Conservation (phyloP, 331 rosid genomes). For the Acacia pycnantha region DNA sequence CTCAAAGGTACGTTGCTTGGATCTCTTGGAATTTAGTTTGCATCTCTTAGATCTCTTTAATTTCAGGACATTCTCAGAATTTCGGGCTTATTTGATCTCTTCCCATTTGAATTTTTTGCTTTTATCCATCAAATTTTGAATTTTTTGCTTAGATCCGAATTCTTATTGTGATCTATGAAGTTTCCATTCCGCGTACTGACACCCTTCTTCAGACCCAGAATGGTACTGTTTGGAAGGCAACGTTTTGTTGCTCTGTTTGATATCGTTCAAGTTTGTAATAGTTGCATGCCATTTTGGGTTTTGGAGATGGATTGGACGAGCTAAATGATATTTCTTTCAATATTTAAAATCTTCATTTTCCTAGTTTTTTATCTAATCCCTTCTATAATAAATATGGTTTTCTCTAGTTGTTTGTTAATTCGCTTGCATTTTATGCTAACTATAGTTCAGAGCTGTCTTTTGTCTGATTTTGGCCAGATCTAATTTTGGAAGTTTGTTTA, state of each 20-base stretch:
- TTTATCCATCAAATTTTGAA: background rate
- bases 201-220: conserved; percentile 4
- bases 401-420: background rate
- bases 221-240: background rate
- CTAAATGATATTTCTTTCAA: conserved; percentile 7
- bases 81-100: background rate
- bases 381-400: background rate
- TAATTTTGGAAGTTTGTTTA: background rate
- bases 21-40: conserved; percentile 1
- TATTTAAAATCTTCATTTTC: background rate
- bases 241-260: background rate
- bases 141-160: conserved; percentile 30
- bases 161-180: conserved; percentile 25
- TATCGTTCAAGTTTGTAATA: background rate
- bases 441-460: background rate
- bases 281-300: conserved; percentile 9
- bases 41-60: background rate
- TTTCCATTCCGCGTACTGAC: background rate
- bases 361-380: background rate
- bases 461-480: conserved; percentile 24
- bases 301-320: background rate
- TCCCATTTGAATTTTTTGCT: background rate
- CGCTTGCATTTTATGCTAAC: background rate
- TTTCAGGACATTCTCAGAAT: background rate
- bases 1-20: conserved; percentile 28